Evolutionary conservation across 2,329 filamentous ascomycete species (phyloP), one percentile per base, ranked within the genome.

Genomic region (Aspergillus aculeatus): DNA sequence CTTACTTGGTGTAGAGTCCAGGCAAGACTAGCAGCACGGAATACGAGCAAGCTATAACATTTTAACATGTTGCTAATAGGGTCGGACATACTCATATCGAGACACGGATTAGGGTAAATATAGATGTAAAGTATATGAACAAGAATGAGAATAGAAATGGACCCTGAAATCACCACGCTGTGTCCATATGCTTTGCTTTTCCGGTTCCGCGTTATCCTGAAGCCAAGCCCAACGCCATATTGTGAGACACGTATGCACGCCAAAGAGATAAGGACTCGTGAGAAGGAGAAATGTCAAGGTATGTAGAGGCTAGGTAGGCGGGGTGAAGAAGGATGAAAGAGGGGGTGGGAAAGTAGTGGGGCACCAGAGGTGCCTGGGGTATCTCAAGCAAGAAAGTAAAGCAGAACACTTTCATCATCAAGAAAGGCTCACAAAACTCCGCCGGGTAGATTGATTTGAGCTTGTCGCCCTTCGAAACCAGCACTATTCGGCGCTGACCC

Each of bases 361-460:
- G 26, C 29, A 56, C 31, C 50, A 35, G 14, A 50, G 38, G 48
- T 24, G 57, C 14, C 24, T 24, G 52, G 66, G 64, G 67, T 66
- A 69, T 68, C 63, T 67, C 62, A 66, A 62, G 62, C 57, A 50
- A 56, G 55, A 58, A 57, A 60, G 50, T 56, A 48, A 61, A 62
- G 21, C 38, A 26, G 19, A 19, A 14, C 44, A 50, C 26, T 50
- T 41, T 61, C 23, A 56, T 51, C 56, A 57, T 61, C 47, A 32
- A 56, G 29, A 41, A 50, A 50, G 23, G 12, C 5, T 31, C 62
- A 74, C 52, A 74, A 56, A 50, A 73, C 71, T 19, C 71, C 71
- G 23, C 71, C 71, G 0, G 71, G 71, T 35, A 74, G 56, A 54
- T 74, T 71, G 60, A 74, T 73, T 57, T 72, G 71, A 29, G 64